Evolutionary conservation across 306 rosid genomes (phyloP).

Genomic region (Vachellia collinsii): DNA sequence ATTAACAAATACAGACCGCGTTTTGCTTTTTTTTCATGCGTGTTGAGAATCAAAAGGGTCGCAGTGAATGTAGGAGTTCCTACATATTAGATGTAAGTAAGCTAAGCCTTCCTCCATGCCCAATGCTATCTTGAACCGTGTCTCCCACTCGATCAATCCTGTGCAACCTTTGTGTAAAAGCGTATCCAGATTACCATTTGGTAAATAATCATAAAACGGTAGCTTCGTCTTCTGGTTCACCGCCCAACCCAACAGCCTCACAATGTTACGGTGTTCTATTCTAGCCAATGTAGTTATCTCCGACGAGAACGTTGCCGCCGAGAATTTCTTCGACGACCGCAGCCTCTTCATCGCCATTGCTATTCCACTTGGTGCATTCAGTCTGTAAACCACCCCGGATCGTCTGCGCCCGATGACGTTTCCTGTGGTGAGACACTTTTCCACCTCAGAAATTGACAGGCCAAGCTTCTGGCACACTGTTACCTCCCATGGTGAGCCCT

Average conservation of each 20-base stretch:
- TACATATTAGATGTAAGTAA: slow-evolving; percentile 65
- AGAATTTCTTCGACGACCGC: slow-evolving; percentile 45
- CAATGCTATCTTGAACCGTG: slow-evolving; percentile 64
- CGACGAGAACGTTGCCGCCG: slow-evolving; percentile 63
- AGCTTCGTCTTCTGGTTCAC: slow-evolving; percentile 55
- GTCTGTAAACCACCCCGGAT: no score
- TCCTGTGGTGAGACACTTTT: no score
- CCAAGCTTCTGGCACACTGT: slow-evolving; percentile 70
- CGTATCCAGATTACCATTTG: slow-evolving; percentile 52
- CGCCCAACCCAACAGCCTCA: slow-evolving; percentile 69
- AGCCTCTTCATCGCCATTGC: slow-evolving; percentile 55
- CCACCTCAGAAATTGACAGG: no score
- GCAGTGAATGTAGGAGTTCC: no score
- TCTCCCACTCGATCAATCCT: slow-evolving; percentile 63
- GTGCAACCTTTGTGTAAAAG: slow-evolving; percentile 55
- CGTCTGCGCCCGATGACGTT: no score
- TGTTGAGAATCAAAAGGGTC: no score
- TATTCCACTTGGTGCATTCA: slow-evolving; percentile 40
- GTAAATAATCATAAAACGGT: slow-evolving; percentile 56
- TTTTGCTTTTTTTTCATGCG: no score
- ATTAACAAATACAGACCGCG: no score
- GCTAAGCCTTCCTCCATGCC: slow-evolving; percentile 72
- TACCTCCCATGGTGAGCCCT: slow-evolving; percentile 68
- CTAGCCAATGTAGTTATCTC: slow-evolving; percentile 62
- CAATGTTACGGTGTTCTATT: slow-evolving; percentile 69